phyloP scores from a whole-genome alignment of 2,329 filamentous ascomycete genomes.

The Ophiostoma australiae region DNA sequence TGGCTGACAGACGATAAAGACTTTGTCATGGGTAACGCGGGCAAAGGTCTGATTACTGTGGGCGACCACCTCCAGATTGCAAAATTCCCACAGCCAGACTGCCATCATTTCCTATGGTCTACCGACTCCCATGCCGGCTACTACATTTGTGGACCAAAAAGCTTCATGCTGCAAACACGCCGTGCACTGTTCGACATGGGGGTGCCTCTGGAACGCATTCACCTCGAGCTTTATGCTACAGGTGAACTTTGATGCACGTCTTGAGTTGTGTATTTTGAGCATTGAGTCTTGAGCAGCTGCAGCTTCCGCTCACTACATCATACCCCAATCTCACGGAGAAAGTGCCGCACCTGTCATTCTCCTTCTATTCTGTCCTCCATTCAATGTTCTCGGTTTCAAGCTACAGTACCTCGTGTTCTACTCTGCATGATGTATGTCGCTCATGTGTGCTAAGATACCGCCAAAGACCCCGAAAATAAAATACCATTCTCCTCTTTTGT shows the following conservation, averaged over 20 bases:
- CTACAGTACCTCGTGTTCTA: background rate
- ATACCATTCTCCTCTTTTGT: background rate
- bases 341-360: too few relatives aligned
- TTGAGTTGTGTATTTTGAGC: too few relatives aligned
- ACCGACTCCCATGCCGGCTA: conserved; percentile 55
- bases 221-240: conserved; percentile 59
- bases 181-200: conserved; percentile 50
- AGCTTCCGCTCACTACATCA: background rate
- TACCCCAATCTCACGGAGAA: too few relatives aligned
- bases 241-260: background rate
- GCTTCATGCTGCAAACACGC: conserved; percentile 62
- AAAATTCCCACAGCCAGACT: conserved; percentile 52
- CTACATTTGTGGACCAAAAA: conserved; percentile 65
- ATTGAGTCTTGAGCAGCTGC: background rate
- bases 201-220: conserved; percentile 54
- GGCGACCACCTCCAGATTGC: conserved; percentile 49
- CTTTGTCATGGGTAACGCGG: background rate
- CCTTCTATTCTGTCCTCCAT: too few relatives aligned
- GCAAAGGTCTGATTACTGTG: background rate
- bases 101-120: conserved; percentile 51
- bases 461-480: background rate
- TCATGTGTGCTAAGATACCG: background rate
- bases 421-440: too few relatives aligned
- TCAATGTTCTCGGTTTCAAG: too few relatives aligned
- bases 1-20: conserved; percentile 33